A percentile compares a stretch with the other conserved stretches of the same genome.
phyloP scores from a whole-genome alignment of 2,329 filamentous ascomycete species.

The Arthrobotrys pseudoclavata region DNA sequence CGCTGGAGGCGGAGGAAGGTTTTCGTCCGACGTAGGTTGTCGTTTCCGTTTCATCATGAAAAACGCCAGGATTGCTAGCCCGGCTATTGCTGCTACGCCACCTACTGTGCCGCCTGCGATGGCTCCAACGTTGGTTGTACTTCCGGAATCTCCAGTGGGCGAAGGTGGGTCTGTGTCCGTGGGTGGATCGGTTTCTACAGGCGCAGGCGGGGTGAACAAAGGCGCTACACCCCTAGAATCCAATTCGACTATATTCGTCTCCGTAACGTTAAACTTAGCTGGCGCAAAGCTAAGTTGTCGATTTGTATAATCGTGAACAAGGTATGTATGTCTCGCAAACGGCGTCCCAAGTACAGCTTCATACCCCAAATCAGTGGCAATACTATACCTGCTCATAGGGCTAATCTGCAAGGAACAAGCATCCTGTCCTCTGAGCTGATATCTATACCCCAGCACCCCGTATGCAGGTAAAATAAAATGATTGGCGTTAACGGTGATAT shows the following conservation, averaged over 20 bases:
- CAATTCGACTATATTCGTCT: constrained; percentile 34
- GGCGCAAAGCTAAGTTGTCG: constrained; percentile 53
- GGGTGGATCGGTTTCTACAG: not conserved
- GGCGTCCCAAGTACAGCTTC: constrained; percentile 46
- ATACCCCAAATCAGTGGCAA: constrained; percentile 45
- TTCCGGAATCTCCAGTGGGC: not conserved
- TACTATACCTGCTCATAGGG: constrained; percentile 43
- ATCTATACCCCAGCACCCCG: constrained; percentile 36
- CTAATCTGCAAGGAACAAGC: constrained; percentile 35
- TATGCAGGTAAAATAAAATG: constrained; percentile 44
- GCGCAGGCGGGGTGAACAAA: not conserved
- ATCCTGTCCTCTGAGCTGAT: constrained; percentile 33
- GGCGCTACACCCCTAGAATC: constrained; percentile 43
- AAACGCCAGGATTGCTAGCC: constrained; percentile 67
- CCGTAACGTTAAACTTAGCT: constrained; percentile 39
- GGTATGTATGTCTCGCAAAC: constrained; percentile 50
- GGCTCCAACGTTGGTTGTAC: constrained; percentile 66
- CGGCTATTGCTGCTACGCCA: constrained; percentile 67
- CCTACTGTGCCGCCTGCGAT: constrained; percentile 70
- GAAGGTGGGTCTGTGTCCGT: not conserved
- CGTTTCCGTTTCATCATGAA: constrained; percentile 67
- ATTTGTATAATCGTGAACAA: constrained; percentile 49
- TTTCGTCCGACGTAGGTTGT: not conserved
- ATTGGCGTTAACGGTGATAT: constrained; percentile 44
- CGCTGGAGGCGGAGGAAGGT: constrained; percentile 14